phyloP scores from a whole-genome alignment of 805 yeast species.

The Candida insectorum region DNA sequence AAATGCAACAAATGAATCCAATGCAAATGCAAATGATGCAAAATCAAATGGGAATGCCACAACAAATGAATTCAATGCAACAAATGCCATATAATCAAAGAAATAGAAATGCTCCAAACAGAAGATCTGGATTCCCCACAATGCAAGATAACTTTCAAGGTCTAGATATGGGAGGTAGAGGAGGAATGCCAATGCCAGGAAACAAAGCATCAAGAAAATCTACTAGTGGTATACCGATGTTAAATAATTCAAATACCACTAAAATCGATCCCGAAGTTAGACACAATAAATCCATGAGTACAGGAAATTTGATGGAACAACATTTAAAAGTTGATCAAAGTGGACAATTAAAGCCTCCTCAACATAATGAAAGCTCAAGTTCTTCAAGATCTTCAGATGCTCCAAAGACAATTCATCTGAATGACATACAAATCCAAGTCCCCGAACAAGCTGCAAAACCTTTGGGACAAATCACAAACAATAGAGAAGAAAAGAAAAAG shows the following conservation, averaged over 20 bases:
- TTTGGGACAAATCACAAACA: slow-evolving; percentile 23
- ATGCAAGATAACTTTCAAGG: slow-evolving; percentile 27
- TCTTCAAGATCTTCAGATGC: slow-evolving; percentile 18
- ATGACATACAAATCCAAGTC: slow-evolving; percentile 13
- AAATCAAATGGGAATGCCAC: slow-evolving; percentile 6
- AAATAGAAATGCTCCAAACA: slow-evolving; percentile 26
- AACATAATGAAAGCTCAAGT: slow-evolving; percentile 8
- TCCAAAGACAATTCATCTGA: slow-evolving; percentile 19
- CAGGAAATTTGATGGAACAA: slow-evolving; percentile 10
- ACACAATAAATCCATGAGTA: slow-evolving; percentile 13
- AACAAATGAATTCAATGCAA: slow-evolving; percentile 8
- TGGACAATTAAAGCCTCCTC: slow-evolving; percentile 16
- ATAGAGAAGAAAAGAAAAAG: slow-evolving; percentile 18
- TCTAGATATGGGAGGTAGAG: slow-evolving; percentile 44
- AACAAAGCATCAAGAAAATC: slow-evolving; percentile 14
- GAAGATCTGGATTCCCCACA: slow-evolving; percentile 33
- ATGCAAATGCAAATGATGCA: slow-evolving; percentile 12
- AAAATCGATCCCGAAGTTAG: slow-evolving; percentile 2
- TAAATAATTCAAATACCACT: slow-evolving; percentile 4
- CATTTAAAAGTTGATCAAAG: slow-evolving; percentile 7
- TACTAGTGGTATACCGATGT: slow-evolving; percentile 12
- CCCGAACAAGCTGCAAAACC: slow-evolving; percentile 23
- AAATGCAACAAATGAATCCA: slow-evolving; percentile 7
- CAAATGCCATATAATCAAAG: slow-evolving; percentile 12
- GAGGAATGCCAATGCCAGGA: slow-evolving; percentile 44